Base-by-base conservation (phyloP, 2,329 filamentous ascomycete genomes). In the Fusarium scirpi region DNA sequence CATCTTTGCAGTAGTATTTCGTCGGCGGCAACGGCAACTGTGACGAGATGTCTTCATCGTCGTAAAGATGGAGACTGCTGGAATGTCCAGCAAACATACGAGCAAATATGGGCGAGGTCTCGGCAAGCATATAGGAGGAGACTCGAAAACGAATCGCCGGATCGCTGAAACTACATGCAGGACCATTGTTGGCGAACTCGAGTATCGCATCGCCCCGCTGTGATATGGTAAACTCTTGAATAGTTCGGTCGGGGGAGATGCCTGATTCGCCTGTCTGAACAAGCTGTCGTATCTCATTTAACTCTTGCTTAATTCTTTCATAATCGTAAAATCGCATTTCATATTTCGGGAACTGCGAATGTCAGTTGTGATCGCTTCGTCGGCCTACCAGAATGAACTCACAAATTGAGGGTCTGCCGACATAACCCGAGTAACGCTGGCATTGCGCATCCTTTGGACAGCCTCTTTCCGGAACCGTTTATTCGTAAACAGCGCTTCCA, bases 71-170 rank as follows among this genome's bases (percentile, higher is more conserved):
- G 9, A 76, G 63, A 71, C 78, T 76, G 66, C 62, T 76, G 11
- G 76, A 47, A 49, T 76, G 73, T 0, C 77, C 77, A 2, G 76
- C 70, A 53, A 88, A 85, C 76, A 87, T 84, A 43, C 82, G 79
- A 0, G 82, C 81, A 65, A 88, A 88, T 6, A 87, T 80, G 9
- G 85, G 83, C 15, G 86, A 87, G 1, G 82, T 83, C 74, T 86
- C 84, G 6, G 83, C 80, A 16, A 87, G 75, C 74, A 85, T 80
- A 66, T 83, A 80, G 2, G 85, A 86, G 0, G 84, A 86, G 8
- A 88, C 85, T 8, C 85, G 80, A 57, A 87, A 88, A 8, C 85
- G 80, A 13, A 85, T 69, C 2, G 83, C 80, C 0, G 84, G 83
- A 49, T 81, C 78, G 13, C 67, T 68, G 22, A 67, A 62, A 2